These are phyloP conservation scores for Iberis pinnata DNA, from an alignment of 345 rosid genomes.

Conservation along the genomic window DNA sequence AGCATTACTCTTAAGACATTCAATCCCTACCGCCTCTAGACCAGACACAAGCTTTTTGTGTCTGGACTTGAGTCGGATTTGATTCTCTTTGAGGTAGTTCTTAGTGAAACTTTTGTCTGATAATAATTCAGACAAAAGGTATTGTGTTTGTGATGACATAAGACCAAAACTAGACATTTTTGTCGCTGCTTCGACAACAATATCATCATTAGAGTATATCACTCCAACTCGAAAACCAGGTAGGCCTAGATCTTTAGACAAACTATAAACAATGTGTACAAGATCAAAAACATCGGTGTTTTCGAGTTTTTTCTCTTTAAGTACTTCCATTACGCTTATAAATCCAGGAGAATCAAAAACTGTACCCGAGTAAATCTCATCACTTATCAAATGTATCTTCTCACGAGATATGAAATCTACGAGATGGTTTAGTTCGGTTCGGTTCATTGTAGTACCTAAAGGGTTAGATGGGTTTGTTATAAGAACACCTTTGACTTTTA, in stretches of 20 bases:
- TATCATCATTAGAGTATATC: conserved; percentile 59
- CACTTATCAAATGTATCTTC: conserved; percentile 55
- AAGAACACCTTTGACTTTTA: conserved; percentile 56
- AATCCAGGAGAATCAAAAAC: conserved; percentile 50
- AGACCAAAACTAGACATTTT: conserved; percentile 84
- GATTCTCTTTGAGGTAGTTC: conserved; percentile 49
- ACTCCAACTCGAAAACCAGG: conserved; percentile 86
- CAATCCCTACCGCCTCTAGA: conserved; percentile 45
- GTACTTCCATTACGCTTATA: conserved; percentile 46
- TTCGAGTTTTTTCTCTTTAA: conserved; percentile 37
- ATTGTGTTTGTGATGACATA: conserved; percentile 68
- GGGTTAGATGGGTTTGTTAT: conserved; percentile 81
- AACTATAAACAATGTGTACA: conserved; percentile 62
- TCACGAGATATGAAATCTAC: conserved; percentile 44
- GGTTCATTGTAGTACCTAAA: conserved; percentile 50
- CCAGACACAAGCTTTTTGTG: conserved; percentile 47
- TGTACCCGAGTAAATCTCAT: conserved; percentile 65
- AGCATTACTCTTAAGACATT: conserved; percentile 54
- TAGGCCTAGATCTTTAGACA: conserved; percentile 71
- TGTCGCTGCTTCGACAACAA: conserved; percentile 63
- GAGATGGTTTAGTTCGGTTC: conserved; percentile 48
- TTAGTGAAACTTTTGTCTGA: conserved; percentile 58
- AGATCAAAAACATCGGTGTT: conserved; percentile 35
- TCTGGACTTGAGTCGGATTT: conserved; percentile 41
- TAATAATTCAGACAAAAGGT: conserved; percentile 49